phyloP scores from a whole-genome alignment of 2,329 filamentous ascomycete species.

The Didymella exigua region DNA sequence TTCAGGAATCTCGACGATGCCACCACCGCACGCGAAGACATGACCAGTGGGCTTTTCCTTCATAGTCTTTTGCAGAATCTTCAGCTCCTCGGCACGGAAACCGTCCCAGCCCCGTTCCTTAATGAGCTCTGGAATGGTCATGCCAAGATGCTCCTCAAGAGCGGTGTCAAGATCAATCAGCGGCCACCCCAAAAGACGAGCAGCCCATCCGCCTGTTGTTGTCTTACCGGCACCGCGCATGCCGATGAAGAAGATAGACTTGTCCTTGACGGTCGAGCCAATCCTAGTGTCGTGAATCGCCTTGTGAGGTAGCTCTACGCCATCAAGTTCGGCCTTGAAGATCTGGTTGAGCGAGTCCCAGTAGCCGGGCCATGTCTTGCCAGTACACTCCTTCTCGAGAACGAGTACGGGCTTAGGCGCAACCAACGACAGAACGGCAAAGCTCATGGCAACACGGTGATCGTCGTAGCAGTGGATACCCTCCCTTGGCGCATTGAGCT shows the following conservation, averaged over 20 bases:
- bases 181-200: constrained; percentile 73
- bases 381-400: constrained; percentile 88
- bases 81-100: constrained; percentile 80
- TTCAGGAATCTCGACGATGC: constrained; percentile 83
- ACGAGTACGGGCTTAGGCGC: constrained; percentile 75
- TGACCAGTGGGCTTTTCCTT: constrained; percentile 75
- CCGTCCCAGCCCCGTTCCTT: constrained; percentile 80
- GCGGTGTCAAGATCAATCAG: constrained; percentile 88
- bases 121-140: constrained; percentile 86
- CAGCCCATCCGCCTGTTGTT: constrained; percentile 86
- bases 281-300: constrained; percentile 44
- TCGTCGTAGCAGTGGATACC: constrained; percentile 95
- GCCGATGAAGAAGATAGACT: constrained; percentile 90
- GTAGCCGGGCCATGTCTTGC: constrained; percentile 99
- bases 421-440: constrained; percentile 82
- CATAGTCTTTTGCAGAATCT: constrained; percentile 74
- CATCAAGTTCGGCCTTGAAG: constrained; percentile 78
- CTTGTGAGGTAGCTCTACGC: constrained; percentile 63
- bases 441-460: constrained; percentile 97
- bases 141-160: constrained; percentile 74
- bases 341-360: constrained; percentile 85
- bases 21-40: constrained; percentile 92
- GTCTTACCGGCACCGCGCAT: constrained; percentile 98
- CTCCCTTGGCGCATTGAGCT: constrained; percentile 58
- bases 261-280: constrained; percentile 47